Evolutionary conservation across 2,329 filamentous ascomycete species (phyloP).

Genomic region (Trichoderma semiorbis): DNA sequence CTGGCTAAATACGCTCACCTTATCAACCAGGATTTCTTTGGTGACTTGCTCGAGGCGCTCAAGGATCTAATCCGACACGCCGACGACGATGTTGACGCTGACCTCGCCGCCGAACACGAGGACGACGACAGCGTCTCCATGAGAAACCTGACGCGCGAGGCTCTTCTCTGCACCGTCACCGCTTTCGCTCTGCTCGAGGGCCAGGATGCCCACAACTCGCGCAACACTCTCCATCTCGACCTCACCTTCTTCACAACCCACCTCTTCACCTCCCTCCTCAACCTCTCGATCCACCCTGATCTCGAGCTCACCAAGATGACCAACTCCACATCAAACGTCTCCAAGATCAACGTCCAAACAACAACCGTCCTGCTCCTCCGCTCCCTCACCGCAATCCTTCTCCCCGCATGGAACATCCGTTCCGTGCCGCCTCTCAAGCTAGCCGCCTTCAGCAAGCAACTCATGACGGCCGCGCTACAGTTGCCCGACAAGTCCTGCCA

Average conservation of each 20-base stretch:
- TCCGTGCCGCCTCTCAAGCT: constrained; percentile 76
- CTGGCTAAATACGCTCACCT: constrained; percentile 90
- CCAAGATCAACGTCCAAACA: constrained; percentile 89
- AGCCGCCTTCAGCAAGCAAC: constrained; percentile 90
- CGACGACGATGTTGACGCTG: constrained; percentile 48
- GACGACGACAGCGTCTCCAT: constrained; percentile 34
- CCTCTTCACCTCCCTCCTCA: constrained; percentile 81
- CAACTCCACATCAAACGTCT: constrained; percentile 39
- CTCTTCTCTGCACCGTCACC: constrained; percentile 90
- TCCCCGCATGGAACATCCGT: constrained; percentile 70
- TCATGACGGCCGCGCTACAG: constrained; percentile 78
- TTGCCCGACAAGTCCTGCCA: constrained; percentile 85
- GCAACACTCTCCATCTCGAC: constrained; percentile 78
- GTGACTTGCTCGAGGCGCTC: constrained; percentile 87
- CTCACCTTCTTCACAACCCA: constrained; percentile 93
- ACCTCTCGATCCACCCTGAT: constrained; percentile 76
- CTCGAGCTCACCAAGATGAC: constrained; percentile 68
- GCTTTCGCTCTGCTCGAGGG: constrained; percentile 95
- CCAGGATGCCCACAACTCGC: constrained; percentile 85
- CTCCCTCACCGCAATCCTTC: constrained; percentile 75
- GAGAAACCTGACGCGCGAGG: constrained; percentile 78
- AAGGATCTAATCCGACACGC: constrained; percentile 86
- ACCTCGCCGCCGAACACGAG: constrained; percentile 29
- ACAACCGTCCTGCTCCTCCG: constrained; percentile 89
- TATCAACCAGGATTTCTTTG: constrained; percentile 99